Base-by-base conservation (phyloP, 257 asterid genomes). In the Fraxinus pennsylvanica region DNA sequence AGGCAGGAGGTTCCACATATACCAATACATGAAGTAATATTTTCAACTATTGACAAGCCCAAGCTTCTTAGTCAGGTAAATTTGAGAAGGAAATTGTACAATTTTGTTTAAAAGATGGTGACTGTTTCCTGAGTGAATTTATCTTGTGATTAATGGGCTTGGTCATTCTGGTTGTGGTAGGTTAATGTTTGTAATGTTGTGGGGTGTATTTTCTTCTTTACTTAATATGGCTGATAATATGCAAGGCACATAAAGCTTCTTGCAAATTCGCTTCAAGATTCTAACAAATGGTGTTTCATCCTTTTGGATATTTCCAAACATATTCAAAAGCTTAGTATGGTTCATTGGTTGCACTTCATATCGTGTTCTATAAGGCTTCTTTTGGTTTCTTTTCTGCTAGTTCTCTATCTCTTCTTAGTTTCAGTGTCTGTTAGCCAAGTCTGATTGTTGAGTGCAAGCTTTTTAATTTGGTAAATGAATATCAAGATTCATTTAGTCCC, bases 61-160 rank as follows among this genome's bases (percentile, higher is more conserved):
- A 94, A 91, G 88, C 97, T 92, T 85, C 96, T 94, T 69, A 92
- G 97, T 79, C 92, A 94, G 99, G 97, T 94, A 86, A 81, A 77
- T 29, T 10, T 27, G 17, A 81, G 73, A 72, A 75, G 78, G 63
- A 32, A 68, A 66, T 73, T 63, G 61, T 67, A 66, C 67, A 66
- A 38, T 41, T 50, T 80, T 74, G 47, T 29, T 52, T 79, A 27
- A 78, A 72, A 74, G 25, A 63, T 72, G 39, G 69, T 12, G 17
- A 74, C 76, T 67, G 81, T 71, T 79, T 32, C 30, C 65, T 15
- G 54, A 5, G 27, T 72, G 70, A 72, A 45, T 38, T 2, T 74
- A 19, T 54, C 17, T 21, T 67, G 74, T 25, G 57, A 21, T 66
- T 33, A 25, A 14, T 14, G 57, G 35, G 63, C 50, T 71, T 71